Conservation (phyloP, 495 filamentous ascomycete genomes). For the Tetracladium setigerum region DNA sequence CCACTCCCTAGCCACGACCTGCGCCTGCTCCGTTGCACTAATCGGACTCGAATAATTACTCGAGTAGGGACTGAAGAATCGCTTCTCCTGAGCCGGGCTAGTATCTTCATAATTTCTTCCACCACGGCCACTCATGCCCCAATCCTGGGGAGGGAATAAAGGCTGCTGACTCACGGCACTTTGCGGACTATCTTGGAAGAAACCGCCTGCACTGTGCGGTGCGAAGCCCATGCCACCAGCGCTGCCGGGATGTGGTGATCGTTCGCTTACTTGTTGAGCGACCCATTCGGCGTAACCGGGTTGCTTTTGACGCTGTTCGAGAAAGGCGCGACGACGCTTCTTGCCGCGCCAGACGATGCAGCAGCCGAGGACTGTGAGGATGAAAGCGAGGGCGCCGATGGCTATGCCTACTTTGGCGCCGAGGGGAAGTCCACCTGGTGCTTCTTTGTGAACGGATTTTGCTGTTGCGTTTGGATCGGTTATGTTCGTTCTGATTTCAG, state of each 20-base stretch:
- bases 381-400: constrained; percentile 34
- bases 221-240: neutral
- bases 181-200: constrained; percentile 17
- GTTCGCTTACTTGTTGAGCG: neutral
- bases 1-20: constrained; percentile 8
- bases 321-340: constrained; percentile 24
- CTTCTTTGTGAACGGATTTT: neutral
- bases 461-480: constrained; percentile 11
- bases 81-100: constrained; percentile 14
- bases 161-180: constrained; percentile 11
- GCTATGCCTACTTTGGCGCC: constrained; percentile 46
- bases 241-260: neutral
- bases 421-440: constrained; percentile 30
- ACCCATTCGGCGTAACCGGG: constrained; percentile 13
- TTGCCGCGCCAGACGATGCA: constrained; percentile 41
- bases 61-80: constrained; percentile 19
- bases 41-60: constrained; percentile 18
- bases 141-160: neutral
- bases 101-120: neutral
- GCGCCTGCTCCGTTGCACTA: constrained; percentile 6
- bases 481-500: constrained; percentile 30
- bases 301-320: constrained; percentile 6
- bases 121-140: neutral
- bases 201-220: neutral
- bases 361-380: constrained; percentile 35